Evolutionary conservation across 108 stramenopile genomes (phyloP), one percentile per base, ranked within the genome.

Genomic region (Cyclotella choctawhatcheeana): DNA sequence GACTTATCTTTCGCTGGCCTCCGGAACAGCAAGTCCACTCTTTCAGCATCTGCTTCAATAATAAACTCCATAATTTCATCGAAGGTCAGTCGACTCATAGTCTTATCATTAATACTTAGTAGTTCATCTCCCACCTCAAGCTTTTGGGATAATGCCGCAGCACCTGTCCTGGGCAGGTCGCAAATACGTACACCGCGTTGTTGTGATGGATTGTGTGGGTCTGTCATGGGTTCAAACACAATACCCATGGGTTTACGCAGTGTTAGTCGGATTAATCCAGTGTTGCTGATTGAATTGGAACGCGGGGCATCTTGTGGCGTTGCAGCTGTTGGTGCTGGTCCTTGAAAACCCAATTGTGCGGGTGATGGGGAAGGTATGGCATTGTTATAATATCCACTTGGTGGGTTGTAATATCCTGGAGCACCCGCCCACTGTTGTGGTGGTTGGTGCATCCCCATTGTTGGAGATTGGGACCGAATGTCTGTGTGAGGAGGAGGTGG

Each of bases 31-130:
- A 94, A 79, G 66, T 88, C 84, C 27, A 94, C 93, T 52, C 82
- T 48, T 47, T 94, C 93, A 4, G 89, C 86, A 72, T 94, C 93
- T 6, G 93, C 93, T 64, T 88, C 90, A 79, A 94, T 94, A 52
- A 94, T 94, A 62, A 91, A 90, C 44, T 94, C 93, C 93, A 94
- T 94, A 62, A 94, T 94, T 64, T 94, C 90, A 74, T 94, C 93
- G 80, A 94, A 94, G 1, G 87, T 90, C 31, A 91, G 47, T 31
- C 93, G 76, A 31, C 85, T 86, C 87, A 94, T 91, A 55, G 93
- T 91, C 64, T 87, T 91, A 56, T 94, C 89, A 43, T 94, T 94
- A 55, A 94, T 94, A 34, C 79, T 81, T n/a, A 94, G 69, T 17
- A 94, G 48, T 68, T 94, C 90, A 65, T 94, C 93, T 7, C 93